A percentile compares a stretch with the other conserved stretches of the same genome.
phyloP scores from a whole-genome alignment of 768 basidiomycete genomes.

The Suillus plorans region DNA sequence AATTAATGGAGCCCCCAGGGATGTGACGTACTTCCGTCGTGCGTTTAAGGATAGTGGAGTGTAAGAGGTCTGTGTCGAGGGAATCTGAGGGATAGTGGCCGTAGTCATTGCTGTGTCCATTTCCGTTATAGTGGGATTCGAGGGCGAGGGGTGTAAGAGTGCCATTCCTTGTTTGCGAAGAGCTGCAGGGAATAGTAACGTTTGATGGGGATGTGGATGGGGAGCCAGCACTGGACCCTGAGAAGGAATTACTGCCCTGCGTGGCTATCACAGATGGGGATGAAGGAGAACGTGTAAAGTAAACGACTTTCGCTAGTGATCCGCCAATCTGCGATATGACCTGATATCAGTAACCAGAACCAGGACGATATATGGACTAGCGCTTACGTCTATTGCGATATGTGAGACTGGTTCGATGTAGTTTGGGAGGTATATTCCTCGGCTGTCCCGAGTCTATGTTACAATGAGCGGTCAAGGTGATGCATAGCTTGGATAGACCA shows the following conservation, averaged over 20 bases:
- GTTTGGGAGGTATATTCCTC: slow-evolving; percentile 97
- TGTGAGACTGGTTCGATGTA: slow-evolving; percentile 97
- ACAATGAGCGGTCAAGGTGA: slow-evolving; percentile 14
- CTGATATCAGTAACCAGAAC: background rate
- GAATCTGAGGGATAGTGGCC: slow-evolving; percentile 22
- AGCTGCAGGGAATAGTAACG: slow-evolving; percentile 26
- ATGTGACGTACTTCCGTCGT: slow-evolving; percentile 65
- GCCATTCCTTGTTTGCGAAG: slow-evolving; percentile 51
- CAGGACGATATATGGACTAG: slow-evolving; percentile 1
- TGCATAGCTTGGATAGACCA: slow-evolving; percentile 7
- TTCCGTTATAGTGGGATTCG: slow-evolving; percentile 43
- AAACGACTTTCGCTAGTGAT: slow-evolving; percentile 95
- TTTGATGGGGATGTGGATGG: slow-evolving; percentile 26
- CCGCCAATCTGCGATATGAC: slow-evolving; percentile 76
- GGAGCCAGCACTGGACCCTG: slow-evolving; percentile 36
- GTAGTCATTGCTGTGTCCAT: slow-evolving; percentile 19
- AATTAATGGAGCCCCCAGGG: slow-evolving; percentile 96
- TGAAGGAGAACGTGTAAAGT: slow-evolving; percentile 93
- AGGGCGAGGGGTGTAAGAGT: slow-evolving; percentile 83
- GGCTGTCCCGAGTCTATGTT: slow-evolving; percentile 81
- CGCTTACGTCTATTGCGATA: slow-evolving; percentile 92
- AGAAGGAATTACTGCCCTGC: slow-evolving; percentile 51
- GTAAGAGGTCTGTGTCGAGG: slow-evolving; percentile 46
- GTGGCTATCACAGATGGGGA: slow-evolving; percentile 71
- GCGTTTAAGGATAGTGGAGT: slow-evolving; percentile 65